Base-by-base conservation (phyloP, 306 rosid species). In the Fagus sylvatica region DNA sequence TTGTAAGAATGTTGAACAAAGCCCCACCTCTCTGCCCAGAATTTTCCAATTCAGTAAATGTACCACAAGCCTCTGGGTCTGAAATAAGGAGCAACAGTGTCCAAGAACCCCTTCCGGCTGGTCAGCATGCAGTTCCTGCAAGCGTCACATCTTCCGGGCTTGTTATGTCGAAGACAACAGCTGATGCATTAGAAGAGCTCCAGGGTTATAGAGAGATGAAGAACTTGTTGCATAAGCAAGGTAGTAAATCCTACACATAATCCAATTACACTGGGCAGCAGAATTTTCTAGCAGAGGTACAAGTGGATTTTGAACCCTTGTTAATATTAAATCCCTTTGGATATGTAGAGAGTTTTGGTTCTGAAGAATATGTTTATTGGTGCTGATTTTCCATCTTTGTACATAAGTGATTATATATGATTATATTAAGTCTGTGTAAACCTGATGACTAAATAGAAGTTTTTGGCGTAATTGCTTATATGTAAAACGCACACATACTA, bases 181-280 rank as follows among this genome's bases (percentile, higher is more conserved):
- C 84, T 15, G 97, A 92, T 85, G 97, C 97, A 61, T 87, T 92
- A 82, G 87, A 89, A 92, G 98, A 94, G 90, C 90, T 89, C 57
- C 89, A 87, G 74, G 83, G 83, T 55, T 94, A 92, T 88, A 87
- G 81, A 83, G 89, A 85, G 60, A 85, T 89, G 92, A 94, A 90
- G 71, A 89, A 81, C 56, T 36, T 84, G 90, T 70, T 92, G 79
- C 86, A 89, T 15, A 80, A 30, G 71, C 87, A 62, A 76, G 85
- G 82, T 19, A 61, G 82, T 10, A 82, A 87, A 53, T 73, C 85
- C 61, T 79, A 70, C 12, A 64, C 34, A 40, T 88, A 86, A 81
- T 79, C 49, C 46, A 40, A 56, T 53, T 73, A 34, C 62, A 79
- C 67, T 51, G 71, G 51, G 11, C 71, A 32, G 75, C 66, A 9